Evolutionary conservation across 2,329 filamentous ascomycete genomes (phyloP), one percentile per base, ranked within the genome.

Genomic region (Paraphoma chrysanthemicola): DNA sequence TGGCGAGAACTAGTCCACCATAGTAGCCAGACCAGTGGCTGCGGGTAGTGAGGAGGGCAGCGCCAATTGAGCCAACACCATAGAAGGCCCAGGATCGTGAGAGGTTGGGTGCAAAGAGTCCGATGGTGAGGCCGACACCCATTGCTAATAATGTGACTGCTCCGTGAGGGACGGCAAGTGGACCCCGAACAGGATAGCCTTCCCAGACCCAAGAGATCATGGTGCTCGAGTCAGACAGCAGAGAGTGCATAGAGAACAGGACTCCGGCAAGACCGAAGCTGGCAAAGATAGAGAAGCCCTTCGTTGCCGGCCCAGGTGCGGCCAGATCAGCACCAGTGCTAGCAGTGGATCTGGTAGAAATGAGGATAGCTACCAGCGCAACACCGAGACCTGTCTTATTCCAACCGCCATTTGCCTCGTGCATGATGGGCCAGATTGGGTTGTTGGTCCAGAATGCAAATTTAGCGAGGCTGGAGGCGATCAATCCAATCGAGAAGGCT

Each of bases 181-280:
- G 95, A 6, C 95, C 95, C 48, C 90, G 88, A 41, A 98, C 86
- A 12, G 95, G 95, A 69, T 91, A 99, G 6, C 95, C 95, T 67
- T 97, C 93, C 95, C 95, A 99, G 2, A 92, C 92, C 95, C 95
- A 99, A 14, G 93, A 84, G 55, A 98, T 97, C 93, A 99, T 98
- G 51, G 95, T 99, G 80, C 95, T 98, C 0, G 93, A 96, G 74
- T 99, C 95, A 0, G 95, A 97, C 10, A 99, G 85, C 9, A 99
- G 82, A 1, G 93, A 97, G 74, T 98, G 95, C 71, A 98, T 83
- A 5, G 86, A 91, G 70, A 99, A 99, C 71, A 97, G 84, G 7
- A 97, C 78, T 30, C 93, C 94, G 23, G 87, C 93, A 53, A 98
- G 78, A 56, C 95, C 92, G 47, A 95, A 78, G 9, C 88, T 90